Conservation (phyloP, 805 yeast species). For the Lachancea nothofagi region DNA sequence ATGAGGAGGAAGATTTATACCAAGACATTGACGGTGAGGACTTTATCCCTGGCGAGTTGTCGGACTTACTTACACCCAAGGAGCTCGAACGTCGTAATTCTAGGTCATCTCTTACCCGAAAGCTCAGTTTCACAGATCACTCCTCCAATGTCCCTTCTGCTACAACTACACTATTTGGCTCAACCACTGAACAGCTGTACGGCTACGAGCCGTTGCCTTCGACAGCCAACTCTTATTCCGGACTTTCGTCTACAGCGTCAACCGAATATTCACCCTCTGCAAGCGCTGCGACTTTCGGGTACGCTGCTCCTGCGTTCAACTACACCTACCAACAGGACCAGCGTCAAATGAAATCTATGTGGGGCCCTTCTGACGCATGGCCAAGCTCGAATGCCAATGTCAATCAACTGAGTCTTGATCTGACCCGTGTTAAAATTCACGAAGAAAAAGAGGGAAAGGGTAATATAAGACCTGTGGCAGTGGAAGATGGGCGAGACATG, state of each 20-base stretch:
- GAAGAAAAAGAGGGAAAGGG: constrained; percentile 12
- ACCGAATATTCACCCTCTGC: constrained; percentile 6
- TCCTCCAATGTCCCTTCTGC: constrained; percentile 5
- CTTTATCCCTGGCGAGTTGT: constrained; percentile 72
- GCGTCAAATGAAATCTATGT: not conserved
- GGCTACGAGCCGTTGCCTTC: not conserved
- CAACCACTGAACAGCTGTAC: not conserved
- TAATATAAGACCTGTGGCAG: not conserved
- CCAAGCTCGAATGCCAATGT: not conserved
- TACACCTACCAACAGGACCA: constrained; percentile 9
- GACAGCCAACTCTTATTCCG: constrained; percentile 1
- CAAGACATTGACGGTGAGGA: constrained; percentile 48
- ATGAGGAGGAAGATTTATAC: constrained; percentile 3
- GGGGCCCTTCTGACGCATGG: not conserved
- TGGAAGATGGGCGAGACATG: constrained; percentile 8
- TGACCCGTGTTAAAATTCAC: constrained; percentile 14
- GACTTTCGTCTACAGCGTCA: not conserved
- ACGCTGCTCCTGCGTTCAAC: constrained; percentile 1
- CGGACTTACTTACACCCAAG: constrained; percentile 78
- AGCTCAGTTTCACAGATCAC: constrained; percentile 6
- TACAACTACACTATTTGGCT: constrained; percentile 1
- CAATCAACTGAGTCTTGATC: constrained; percentile 10
- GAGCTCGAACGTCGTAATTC: constrained; percentile 69
- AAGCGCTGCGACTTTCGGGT: constrained; percentile 11
- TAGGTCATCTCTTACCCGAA: constrained; percentile 35